Evolutionary conservation across 2,329 filamentous ascomycete genomes (phyloP), one percentile per base, ranked within the genome.

Genomic region (Cordyceps tenuipes): DNA sequence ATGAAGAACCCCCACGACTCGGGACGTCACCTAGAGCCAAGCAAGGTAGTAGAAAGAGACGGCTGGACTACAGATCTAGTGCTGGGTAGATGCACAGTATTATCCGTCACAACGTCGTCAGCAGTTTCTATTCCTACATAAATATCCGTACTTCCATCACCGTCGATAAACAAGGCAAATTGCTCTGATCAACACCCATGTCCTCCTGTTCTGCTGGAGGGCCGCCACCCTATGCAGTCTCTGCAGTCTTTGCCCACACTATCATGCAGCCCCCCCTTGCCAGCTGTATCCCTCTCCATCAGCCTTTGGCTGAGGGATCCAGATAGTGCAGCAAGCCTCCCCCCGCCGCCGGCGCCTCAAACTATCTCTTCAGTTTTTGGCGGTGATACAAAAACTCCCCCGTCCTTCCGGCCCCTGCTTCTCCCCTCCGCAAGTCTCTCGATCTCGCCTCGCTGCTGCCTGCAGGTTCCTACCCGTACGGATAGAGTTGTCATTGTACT

Each of bases 241-340:
- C 49, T 31, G 29, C 23, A 46, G 19, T 46, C 36, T 31, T 48
- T 31, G 29, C 12, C 29, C 54, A 57, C 43, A 31, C 54, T 46
- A 49, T 21, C 15, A 50, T 57, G 44, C 55, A 57, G n/a, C 55
- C 44, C 54, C 26, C 44, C 54, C 44, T 46, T 50, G 55, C 55
- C 46, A 49, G 55, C 55, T 48, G 46, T 41, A 48, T 26, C 41
- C 21, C 43, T 41, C 36, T 58, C 47, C 23, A 50, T 31, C 47
- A 50, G 47, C 23, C 44, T 58, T 15, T 48, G 21, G 56, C 56
- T 34, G 56, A 50, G 36, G 23, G 56, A 50, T 51, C 47, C 56
- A 51, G 46, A 48, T 58, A 19, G 19, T 58, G 56, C 47, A 43
- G 46, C 23, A 19, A 36, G n/a, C 56, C 56, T n/a, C 56, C 26